These are phyloP conservation scores for Vigna angularis DNA, from an alignment of 306 rosid genomes.

Conservation along the genomic window DNA sequence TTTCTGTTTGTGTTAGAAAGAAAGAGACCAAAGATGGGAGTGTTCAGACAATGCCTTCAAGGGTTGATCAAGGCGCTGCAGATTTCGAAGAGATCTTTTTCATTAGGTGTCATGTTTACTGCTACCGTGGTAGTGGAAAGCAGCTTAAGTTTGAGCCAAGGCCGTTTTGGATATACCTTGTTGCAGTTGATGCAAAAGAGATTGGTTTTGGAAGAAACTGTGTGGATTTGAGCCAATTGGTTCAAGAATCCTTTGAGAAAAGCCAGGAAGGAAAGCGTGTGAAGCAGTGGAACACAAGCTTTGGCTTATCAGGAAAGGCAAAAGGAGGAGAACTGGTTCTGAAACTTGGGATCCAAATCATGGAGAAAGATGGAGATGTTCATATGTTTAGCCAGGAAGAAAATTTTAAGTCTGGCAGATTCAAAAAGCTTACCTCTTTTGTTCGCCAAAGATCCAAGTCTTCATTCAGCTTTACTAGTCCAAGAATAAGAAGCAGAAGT, in stretches of 20 bases:
- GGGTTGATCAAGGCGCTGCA: constrained; percentile 84
- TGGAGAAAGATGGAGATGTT: constrained; percentile 85
- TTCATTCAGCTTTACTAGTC: constrained; percentile 86
- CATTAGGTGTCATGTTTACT: constrained; percentile 77
- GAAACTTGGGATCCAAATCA: constrained; percentile 84
- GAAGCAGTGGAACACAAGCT: constrained; percentile 81
- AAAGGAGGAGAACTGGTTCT: constrained; percentile 78
- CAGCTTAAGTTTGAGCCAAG: constrained; percentile 73
- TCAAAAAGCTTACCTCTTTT: constrained; percentile 48
- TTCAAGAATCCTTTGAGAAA: constrained; percentile 78
- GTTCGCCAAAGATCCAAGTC: constrained; percentile 73
- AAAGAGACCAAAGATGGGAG: constrained; percentile 85
- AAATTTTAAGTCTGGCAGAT: constrained; percentile 48
- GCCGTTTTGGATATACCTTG: constrained; percentile 71
- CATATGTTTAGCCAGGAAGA: constrained; percentile 67
- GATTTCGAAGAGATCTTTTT: constrained; percentile 95
- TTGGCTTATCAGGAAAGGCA: constrained; percentile 81
- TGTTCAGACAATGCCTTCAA: constrained; percentile 90
- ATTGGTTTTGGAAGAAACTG: constrained; percentile 71
- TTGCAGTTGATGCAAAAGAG: constrained; percentile 85
- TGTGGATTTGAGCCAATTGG: constrained; percentile 73
- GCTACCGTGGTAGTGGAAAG: constrained; percentile 50
- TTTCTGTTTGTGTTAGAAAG: constrained; percentile 85
- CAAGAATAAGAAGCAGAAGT: constrained; percentile 63
- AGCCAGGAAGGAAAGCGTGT: constrained; percentile 64